Evolutionary conservation across 177 flowering plant species (phyloP).

Genomic region (Vitis hybrid): DNA sequence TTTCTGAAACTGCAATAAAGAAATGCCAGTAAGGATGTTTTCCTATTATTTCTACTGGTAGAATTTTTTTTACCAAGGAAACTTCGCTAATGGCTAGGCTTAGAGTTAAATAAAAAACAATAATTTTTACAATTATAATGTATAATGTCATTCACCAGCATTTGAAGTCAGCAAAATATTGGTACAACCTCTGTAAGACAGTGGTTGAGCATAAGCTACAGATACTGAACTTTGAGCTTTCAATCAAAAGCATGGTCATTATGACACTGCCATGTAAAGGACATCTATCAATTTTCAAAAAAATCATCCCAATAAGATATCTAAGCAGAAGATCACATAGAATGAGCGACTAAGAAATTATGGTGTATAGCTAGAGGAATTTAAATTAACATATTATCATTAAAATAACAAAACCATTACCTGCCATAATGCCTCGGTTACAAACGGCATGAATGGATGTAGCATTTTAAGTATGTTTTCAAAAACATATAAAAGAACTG

Average conservation of each 20-base stretch:
- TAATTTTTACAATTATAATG: neutral
- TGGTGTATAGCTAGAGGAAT: neutral
- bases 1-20: too few species aligned
- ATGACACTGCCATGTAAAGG: neutral
- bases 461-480: slow-evolving; percentile 75
- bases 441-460: slow-evolving; percentile 99
- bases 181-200: neutral
- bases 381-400: neutral
- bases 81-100: too few species aligned
- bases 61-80: too few species aligned
- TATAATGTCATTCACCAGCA: neutral
- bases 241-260: neutral
- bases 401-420: slow-evolving; percentile 29
- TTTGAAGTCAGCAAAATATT: neutral
- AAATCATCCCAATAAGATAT: neutral
- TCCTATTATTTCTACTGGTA: too few species aligned
- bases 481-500: slow-evolving; percentile 84
- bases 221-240: neutral
- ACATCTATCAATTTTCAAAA: neutral
- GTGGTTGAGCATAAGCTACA: neutral
- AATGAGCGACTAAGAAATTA: neutral
- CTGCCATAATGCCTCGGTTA: slow-evolving; percentile 97
- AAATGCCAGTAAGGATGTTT: too few species aligned
- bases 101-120: neutral
- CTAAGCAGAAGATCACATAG: neutral